These are phyloP conservation scores for Podaxis rugospora DNA, from an alignment of 768 basidiomycete genomes.

Conservation along the genomic window DNA sequence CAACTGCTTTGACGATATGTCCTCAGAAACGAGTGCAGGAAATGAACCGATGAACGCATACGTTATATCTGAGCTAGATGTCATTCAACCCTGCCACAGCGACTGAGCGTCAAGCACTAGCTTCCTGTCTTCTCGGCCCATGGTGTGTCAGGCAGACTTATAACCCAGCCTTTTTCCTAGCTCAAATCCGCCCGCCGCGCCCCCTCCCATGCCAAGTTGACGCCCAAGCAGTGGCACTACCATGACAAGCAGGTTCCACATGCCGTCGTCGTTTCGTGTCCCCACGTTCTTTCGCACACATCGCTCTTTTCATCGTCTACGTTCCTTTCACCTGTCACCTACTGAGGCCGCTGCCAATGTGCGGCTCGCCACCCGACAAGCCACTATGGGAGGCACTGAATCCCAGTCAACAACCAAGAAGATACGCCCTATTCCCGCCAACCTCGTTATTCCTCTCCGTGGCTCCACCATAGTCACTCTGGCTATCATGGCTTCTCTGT, in stretches of 20 bases:
- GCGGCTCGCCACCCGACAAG: slow-evolving; percentile 17
- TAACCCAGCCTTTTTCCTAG: background rate
- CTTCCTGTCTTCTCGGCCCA: slow-evolving; percentile 1
- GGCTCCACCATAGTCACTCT: slow-evolving; percentile 29
- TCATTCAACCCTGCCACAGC: background rate
- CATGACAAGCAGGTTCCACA: slow-evolving; percentile 11
- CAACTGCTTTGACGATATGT: background rate
- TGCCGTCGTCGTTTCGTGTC: slow-evolving; percentile 24
- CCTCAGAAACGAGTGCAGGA: background rate
- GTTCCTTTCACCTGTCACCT: slow-evolving; percentile 40
- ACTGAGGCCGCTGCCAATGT: slow-evolving; percentile 11
- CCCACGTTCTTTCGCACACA: slow-evolving; percentile 25
- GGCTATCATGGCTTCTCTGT: slow-evolving; percentile 38
- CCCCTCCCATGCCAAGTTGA: slow-evolving; percentile 1
- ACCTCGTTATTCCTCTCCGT: slow-evolving; percentile 23
- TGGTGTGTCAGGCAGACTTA: background rate
- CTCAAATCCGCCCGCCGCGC: background rate
- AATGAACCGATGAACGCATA: background rate
- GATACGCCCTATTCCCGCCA: slow-evolving; percentile 12
- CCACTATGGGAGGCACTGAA: slow-evolving; percentile 20
- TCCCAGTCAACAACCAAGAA: slow-evolving; percentile 11
- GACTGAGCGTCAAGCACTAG: background rate
- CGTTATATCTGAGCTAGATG: slow-evolving; percentile 1
- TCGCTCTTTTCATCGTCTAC: slow-evolving; percentile 34
- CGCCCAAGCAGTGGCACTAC: slow-evolving; percentile 2